Conservation (phyloP, 768 basidiomycete genomes). For the Lentinula sp. region DNA sequence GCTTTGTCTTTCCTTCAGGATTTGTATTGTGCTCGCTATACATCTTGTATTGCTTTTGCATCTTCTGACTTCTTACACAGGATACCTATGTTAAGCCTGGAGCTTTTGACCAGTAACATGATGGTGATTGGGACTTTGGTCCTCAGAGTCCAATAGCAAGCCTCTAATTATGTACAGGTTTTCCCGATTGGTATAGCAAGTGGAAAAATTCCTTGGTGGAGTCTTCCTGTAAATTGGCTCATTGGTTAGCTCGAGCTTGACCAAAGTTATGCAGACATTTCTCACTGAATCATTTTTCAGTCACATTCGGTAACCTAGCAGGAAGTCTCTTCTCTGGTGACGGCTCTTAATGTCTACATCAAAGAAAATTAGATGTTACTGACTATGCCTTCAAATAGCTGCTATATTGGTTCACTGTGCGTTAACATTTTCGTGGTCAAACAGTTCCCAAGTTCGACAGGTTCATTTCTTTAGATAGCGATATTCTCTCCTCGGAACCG, state of each 20-base stretch:
- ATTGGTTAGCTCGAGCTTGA: conserved; percentile 37
- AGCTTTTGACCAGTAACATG: conserved; percentile 72
- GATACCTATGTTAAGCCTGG: conserved; percentile 66
- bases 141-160: neutral
- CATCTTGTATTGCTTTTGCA: neutral
- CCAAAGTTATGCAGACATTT: neutral
- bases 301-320: conserved; percentile 61
- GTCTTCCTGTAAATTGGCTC: conserved; percentile 60
- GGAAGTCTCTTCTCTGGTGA: conserved; percentile 69
- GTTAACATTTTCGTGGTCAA: neutral
- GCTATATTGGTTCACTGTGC: neutral
- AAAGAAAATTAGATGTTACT: conserved; percentile 43
- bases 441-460: neutral
- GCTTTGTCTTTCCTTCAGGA: conserved; percentile 70
- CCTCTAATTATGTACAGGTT: conserved; percentile 28
- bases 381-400: neutral
- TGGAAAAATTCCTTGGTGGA: conserved; percentile 66
- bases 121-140: conserved; percentile 38
- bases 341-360: conserved; percentile 27
- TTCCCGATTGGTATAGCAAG: conserved; percentile 65
- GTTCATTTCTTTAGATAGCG: conserved; percentile 37
- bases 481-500: conserved; percentile 52
- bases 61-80: conserved; percentile 23
- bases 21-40: conserved; percentile 54
- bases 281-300: conserved; percentile 16